Base-by-base conservation (phyloP, 2,329 filamentous ascomycete species). In the Arthrobotrys iridis region DNA sequence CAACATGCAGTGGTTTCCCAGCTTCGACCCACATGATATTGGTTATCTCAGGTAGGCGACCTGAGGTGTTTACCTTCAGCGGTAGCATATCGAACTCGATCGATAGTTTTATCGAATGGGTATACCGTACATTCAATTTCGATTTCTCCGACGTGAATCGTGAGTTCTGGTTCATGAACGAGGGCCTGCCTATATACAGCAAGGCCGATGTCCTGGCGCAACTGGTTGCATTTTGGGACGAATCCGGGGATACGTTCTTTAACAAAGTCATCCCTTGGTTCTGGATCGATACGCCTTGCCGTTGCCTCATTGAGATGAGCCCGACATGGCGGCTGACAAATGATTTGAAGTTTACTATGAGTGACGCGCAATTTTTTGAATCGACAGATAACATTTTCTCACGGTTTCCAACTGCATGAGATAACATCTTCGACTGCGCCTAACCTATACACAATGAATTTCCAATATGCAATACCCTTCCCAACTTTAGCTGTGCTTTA, bases 281-380 rank as follows among this genome's bases (percentile, higher is more conserved):
- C 46, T 74, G 70, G 70, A 74, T 74, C 46, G 70, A 74, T 59
- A 58, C 67, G 30, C 70, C 70, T 22, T 74, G 70, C 28, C 33
- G 60, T 50, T 74, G 62, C 52, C 59, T 74, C 20, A 13, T 58
- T 26, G 46, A 33, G 33, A 40, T 59, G 30, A 65, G 35, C 30
- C 24, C 37, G 22, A 55, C 41, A 8, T 60, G 60, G 45, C 60
- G 43, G 41, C 60, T 46, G 41, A 57, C 40, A 22, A 40, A 58
- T 48, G 52, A 68, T 15, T 41, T 59, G 33, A 41, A 18, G 40
- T 43, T 71, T 55, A 55, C 33, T 30, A 46, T 63, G 3, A 48
- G 58, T 33, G 50, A 43, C 26, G 18, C 22, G 6, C 15, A 28
- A n/a, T 60, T 60, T 48, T 60, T 65, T 43, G 59, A 24, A 30